Evolutionary conservation across 768 basidiomycete genomes (phyloP), one percentile per base, ranked within the genome.

Genomic region (Leccinum longicurvipes): DNA sequence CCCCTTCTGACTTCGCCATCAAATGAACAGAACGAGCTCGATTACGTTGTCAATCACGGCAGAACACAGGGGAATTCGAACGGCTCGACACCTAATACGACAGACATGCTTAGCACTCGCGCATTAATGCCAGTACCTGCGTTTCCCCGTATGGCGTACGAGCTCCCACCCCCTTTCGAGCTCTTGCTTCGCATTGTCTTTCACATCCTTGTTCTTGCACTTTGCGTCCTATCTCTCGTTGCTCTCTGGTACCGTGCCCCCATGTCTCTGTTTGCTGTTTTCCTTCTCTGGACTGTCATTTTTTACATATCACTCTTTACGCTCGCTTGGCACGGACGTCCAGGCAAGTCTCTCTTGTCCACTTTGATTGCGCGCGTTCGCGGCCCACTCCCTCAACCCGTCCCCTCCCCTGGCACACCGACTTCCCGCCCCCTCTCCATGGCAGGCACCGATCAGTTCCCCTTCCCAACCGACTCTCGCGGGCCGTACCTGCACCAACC

Each of bases 401-500:
- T 64, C 17, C 64, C 73, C 32, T 71, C 76, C 39, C 69, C 73
- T 2, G 68, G 73, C 4, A 69, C 70, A 9, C 72, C 76, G 9
- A 61, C 64, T n/a, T 73, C 75, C 17, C 74, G 76, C 14, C 72
- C 76, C 4, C 64, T 79, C 47, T 74, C 77, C 14, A 72, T 73
- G 60, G 55, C 68, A 21, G 77, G 73, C 45, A 72, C 70, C 1
- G 73, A 79, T 47, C 74, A 76, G 34, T 77, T 69, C 55, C 75
- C 76, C 29, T 80, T 80, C 72, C 78, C 78, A 17, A 72, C 68
- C n/a, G 72, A 75, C 52, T 49, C 60, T 47, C 68, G 80, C 9
- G 78, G 85, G 21, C 89, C 88, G 25, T 91, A 92, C 66, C 69
- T 79, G 36, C 82, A 89, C 61, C 84, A 85, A 53, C 88, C 88